Evolutionary conservation across 305 asterid genomes (phyloP), one percentile per base, ranked within the genome.

Genomic region (Coffea humblotiana): DNA sequence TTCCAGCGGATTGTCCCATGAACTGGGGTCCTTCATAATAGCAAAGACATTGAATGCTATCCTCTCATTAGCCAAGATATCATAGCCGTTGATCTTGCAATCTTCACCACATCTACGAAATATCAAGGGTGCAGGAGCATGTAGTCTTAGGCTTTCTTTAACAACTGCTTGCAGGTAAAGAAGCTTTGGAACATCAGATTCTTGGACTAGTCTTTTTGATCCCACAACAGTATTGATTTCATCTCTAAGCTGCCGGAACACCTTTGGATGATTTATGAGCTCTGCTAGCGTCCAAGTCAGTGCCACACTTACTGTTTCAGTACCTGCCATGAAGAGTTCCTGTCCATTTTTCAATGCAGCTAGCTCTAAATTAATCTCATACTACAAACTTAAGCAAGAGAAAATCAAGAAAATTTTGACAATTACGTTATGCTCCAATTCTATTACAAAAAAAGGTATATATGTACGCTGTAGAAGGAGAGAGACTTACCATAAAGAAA

Each of bases 401-500:
- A 37, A 37, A 37, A 37, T 37, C 43, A 37, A 5, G 6, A 40
- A 40, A 40, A 40, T 1, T 40, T 40, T 40, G 43, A 40, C 6
- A 40, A 40, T 40, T 40, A 40, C 3, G 2, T 40, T 40, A 40
- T 40, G 43, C 43, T 40, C 43, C 43, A 47, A 7, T 8, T 47
- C 12, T 0, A 0, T 47, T 0, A 12, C 52, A 9, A 48, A 48
- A 0, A 48, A 48, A 15, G 23, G 11, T 3, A 8, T 19, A 1
- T 25, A 2, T 3, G 19, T 27, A n/a, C 1, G 14, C 10, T 1
- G 13, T 2, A 29, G 43, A 65, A 11, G 4, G 21, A 64, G n/a
- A 10, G 43, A 16, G 14, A 13, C 4, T 11, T 72, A 91, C 96
- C 87, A 92, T 74, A 66, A n/a, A 91, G 82, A 76, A 91, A 91